Conservation (phyloP, 768 basidiomycete species). For the Phaeotremella skinneri region DNA sequence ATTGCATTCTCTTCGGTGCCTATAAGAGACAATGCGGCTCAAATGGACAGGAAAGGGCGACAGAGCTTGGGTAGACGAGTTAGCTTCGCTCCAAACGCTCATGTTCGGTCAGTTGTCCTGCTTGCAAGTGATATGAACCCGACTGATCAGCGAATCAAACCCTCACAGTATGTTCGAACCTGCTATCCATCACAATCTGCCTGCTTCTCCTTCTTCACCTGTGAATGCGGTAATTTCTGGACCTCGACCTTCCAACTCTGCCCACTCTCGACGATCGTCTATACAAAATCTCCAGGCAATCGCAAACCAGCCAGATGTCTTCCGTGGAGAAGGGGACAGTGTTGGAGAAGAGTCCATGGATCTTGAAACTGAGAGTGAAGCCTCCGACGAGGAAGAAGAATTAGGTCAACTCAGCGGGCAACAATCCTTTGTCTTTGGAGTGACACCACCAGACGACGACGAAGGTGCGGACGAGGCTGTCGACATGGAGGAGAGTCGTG, state of each 20-base stretch:
- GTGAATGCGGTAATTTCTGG: conserved; percentile 7
- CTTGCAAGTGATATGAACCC: background rate
- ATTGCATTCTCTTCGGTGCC: conserved; percentile 22
- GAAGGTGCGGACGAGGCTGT: conserved; percentile 6
- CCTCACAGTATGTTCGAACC: conserved; percentile 37
- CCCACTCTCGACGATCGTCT: conserved; percentile 28
- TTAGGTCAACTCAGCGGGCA: background rate
- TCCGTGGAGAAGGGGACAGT: conserved; percentile 16
- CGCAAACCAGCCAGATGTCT: conserved; percentile 11
- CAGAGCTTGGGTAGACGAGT: conserved; percentile 36
- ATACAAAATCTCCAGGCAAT: conserved; percentile 27
- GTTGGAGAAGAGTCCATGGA: conserved; percentile 43
- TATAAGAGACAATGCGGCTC: conserved; percentile 14
- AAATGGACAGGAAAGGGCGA: conserved; percentile 7
- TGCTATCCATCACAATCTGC: conserved; percentile 5
- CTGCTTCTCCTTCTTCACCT: conserved; percentile 17
- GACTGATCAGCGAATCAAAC: background rate
- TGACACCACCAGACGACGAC: background rate
- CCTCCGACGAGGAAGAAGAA: conserved; percentile 17
- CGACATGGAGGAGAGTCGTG: background rate
- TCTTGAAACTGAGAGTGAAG: conserved; percentile 42
- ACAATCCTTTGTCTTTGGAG: background rate
- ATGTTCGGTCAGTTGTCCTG: conserved; percentile 35
- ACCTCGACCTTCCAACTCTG: conserved; percentile 1
- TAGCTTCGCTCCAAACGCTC: conserved; percentile 46